Evolutionary conservation across 495 filamentous ascomycete genomes (phyloP).

Genomic region (Penicillium macrosclerotiorum): DNA sequence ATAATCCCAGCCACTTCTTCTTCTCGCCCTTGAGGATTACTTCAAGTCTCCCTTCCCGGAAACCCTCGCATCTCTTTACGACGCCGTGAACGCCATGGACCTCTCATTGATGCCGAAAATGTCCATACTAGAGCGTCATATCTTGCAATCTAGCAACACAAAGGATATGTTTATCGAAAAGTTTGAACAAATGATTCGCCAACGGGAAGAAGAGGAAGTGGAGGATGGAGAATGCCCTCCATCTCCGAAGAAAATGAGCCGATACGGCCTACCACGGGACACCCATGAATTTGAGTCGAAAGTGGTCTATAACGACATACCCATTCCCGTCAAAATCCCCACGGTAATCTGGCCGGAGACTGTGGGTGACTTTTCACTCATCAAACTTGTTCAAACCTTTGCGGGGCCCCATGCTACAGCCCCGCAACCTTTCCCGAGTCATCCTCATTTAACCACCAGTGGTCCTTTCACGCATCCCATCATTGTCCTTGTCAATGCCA

Average conservation of each 20-base stretch:
- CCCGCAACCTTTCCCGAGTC: slow-evolving; percentile 82
- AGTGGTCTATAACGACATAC: slow-evolving; percentile 91
- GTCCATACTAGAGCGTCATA: slow-evolving; percentile 76
- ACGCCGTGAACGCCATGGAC: slow-evolving; percentile 95
- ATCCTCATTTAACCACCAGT: slow-evolving; percentile 90
- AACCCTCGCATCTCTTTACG: slow-evolving; percentile 84
- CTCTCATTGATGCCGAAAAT: slow-evolving; percentile 89
- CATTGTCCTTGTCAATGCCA: slow-evolving; percentile 53
- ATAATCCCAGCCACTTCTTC: slow-evolving; percentile 70
- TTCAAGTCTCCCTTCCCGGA: slow-evolving; percentile 89
- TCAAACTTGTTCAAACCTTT: slow-evolving; percentile 95
- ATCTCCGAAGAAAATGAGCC: slow-evolving; percentile 50
- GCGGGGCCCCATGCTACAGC: slow-evolving; percentile 73
- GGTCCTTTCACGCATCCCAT: slow-evolving; percentile 63
- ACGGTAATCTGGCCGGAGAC: slow-evolving; percentile 91
- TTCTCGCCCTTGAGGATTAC: slow-evolving; percentile 96
- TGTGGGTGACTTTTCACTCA: slow-evolving; percentile 94
- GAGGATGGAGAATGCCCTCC: slow-evolving; percentile 30
- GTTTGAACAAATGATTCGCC: slow-evolving; percentile 90
- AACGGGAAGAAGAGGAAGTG: slow-evolving; percentile 52
- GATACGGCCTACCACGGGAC: slow-evolving; percentile 76
- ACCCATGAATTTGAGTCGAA: slow-evolving; percentile 96
- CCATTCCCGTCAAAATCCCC: slow-evolving; percentile 93
- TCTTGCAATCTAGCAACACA: slow-evolving; percentile 85
- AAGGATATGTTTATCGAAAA: slow-evolving; percentile 98